Conservation (phyloP, 2,329 filamentous ascomycete genomes). For the Hypomyces rosellus region DNA sequence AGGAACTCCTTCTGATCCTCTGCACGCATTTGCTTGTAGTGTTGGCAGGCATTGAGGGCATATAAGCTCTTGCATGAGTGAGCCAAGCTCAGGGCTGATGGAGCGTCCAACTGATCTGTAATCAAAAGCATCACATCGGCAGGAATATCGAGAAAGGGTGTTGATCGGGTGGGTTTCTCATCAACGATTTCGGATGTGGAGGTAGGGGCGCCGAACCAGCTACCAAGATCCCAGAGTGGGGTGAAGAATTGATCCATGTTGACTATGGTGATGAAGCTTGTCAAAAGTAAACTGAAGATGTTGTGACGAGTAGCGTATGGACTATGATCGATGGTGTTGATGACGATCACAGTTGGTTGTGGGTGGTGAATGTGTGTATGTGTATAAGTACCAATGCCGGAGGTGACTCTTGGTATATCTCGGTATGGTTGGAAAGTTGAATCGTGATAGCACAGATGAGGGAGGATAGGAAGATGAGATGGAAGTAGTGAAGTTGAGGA, state of each 20-base stretch:
- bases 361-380: not conserved
- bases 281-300: not conserved
- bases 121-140: slow-evolving; percentile 16
- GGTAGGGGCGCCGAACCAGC: slow-evolving; percentile 8
- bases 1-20: slow-evolving; percentile 11
- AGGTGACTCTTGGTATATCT: not conserved
- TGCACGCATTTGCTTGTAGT: slow-evolving; percentile 3
- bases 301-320: not conserved
- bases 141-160: slow-evolving; percentile 13
- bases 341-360: too few species aligned
- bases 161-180: not conserved
- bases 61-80: slow-evolving; percentile 14
- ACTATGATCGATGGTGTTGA: not conserved
- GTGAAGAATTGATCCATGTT: slow-evolving; percentile 10
- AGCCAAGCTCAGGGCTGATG: slow-evolving; percentile 13
- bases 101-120: slow-evolving; percentile 15
- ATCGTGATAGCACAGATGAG: not conserved
- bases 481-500: too few species aligned
- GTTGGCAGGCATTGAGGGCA: slow-evolving; percentile 3
- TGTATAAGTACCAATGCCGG: not conserved
- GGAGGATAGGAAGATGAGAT: too few species aligned
- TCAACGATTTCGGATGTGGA: not conserved
- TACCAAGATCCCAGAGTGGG: slow-evolving; percentile 7
- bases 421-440: not conserved
- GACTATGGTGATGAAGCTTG: not conserved